phyloP scores from a whole-genome alignment of 2,329 filamentous ascomycete genomes.

The Blumeriella jaapii region DNA sequence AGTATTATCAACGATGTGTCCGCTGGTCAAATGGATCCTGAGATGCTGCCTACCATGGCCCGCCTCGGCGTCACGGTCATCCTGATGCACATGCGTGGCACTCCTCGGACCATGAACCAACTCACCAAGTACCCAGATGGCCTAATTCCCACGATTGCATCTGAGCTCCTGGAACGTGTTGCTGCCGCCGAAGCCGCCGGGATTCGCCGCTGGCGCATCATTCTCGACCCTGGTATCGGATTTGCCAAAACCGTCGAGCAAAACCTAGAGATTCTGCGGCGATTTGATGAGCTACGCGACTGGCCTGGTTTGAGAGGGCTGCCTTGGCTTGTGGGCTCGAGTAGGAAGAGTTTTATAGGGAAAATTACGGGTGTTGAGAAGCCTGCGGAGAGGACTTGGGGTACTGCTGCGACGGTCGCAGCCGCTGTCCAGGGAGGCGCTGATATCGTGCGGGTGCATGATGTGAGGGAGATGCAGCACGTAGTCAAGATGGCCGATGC shows the following conservation, averaged over 20 bases:
- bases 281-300: constrained; percentile 50
- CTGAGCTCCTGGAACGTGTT: constrained; percentile 51
- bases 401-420: constrained; percentile 79
- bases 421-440: constrained; percentile 79
- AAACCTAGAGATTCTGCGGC: constrained; percentile 68
- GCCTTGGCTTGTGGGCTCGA: constrained; percentile 83
- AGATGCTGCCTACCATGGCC: constrained; percentile 75
- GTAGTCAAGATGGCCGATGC: constrained; percentile 84
- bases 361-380: constrained; percentile 64
- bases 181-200: constrained; percentile 67
- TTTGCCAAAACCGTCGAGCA: constrained; percentile 79
- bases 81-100: constrained; percentile 66
- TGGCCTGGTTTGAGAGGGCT: constrained; percentile 56
- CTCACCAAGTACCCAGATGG: constrained; percentile 43
- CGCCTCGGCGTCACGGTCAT: constrained; percentile 65
- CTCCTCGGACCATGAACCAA: constrained; percentile 52
- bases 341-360: constrained; percentile 83
- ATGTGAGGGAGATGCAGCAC: constrained; percentile 74
- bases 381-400: constrained; percentile 63
- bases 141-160: constrained; percentile 41
- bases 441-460: constrained; percentile 87
- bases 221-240: constrained; percentile 86
- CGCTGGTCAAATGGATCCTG: constrained; percentile 63
- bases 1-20: constrained; percentile 95
- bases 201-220: constrained; percentile 83